Percentiles rank a stretch among this genome's conserved stretches.
Conservation (phyloP, 2,329 filamentous ascomycete species). For the Periconia digitata region DNA sequence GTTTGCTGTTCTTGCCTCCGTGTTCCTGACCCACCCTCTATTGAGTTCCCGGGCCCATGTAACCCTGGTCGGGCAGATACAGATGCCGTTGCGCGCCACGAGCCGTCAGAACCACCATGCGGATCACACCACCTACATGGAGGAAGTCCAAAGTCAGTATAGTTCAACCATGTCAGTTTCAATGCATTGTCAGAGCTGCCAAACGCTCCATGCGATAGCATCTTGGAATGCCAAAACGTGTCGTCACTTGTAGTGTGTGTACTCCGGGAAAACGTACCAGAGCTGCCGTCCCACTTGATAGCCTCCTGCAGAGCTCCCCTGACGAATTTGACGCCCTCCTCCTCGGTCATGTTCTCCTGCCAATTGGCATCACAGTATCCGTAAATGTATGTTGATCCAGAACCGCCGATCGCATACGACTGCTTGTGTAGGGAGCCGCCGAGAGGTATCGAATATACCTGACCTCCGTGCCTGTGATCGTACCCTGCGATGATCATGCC, state of each 20-base stretch:
- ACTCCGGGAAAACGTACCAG: too few relatives aligned
- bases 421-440: slow-evolving; percentile 98
- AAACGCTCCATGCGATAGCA: too few relatives aligned
- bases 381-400: slow-evolving; percentile 98
- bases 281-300: slow-evolving; percentile 99
- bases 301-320: slow-evolving; percentile 89
- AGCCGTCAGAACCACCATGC: slow-evolving; percentile 93
- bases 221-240: too few relatives aligned
- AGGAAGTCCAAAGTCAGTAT: too few relatives aligned
- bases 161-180: too few relatives aligned
- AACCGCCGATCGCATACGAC: slow-evolving; percentile 91
- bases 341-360: slow-evolving; percentile 91
- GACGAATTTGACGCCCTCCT: slow-evolving; percentile 88
- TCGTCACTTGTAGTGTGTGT: too few relatives aligned
- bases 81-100: slow-evolving; percentile 89
- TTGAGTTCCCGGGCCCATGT: slow-evolving; percentile 69
- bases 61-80: slow-evolving; percentile 87
- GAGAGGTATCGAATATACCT: slow-evolving; percentile 96
- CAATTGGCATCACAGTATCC: slow-evolving; percentile 97
- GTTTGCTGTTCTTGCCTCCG: slow-evolving; percentile 8
- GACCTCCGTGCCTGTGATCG: slow-evolving; percentile 90
- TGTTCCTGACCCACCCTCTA: slow-evolving; percentile 19
- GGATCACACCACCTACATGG: slow-evolving; percentile 96
- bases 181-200: too few relatives aligned
- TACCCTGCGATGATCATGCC: slow-evolving; percentile 99